Percentiles rank a stretch among this genome's conserved stretches.
These are phyloP conservation scores for Cyberlindnera maclurae DNA, from an alignment of 805 yeast genomes.

Conservation along the genomic window DNA sequence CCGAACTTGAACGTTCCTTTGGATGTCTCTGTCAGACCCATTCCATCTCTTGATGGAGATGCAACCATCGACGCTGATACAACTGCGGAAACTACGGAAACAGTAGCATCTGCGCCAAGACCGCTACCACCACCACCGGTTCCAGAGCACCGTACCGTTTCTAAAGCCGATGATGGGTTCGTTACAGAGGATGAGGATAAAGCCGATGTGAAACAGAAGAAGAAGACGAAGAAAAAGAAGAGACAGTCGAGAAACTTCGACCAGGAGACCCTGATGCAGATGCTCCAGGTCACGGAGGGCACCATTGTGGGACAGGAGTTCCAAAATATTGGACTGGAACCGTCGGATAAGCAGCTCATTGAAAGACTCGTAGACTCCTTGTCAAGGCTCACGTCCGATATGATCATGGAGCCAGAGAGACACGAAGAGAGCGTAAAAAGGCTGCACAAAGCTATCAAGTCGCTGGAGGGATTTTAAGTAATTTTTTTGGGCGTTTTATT, in stretches of 20 bases:
- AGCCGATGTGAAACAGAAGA: slow-evolving; percentile 1
- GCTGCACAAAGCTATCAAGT: slow-evolving; percentile 73
- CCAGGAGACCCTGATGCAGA: slow-evolving; percentile 29
- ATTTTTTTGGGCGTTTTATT: not conserved
- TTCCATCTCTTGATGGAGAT: too few relatives aligned
- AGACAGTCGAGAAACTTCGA: slow-evolving; percentile 15
- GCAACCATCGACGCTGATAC: too few relatives aligned
- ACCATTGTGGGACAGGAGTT: slow-evolving; percentile 51
- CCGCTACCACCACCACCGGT: slow-evolving; percentile 25
- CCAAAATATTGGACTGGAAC: slow-evolving; percentile 62
- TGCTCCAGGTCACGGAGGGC: slow-evolving; percentile 34
- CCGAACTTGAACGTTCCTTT: slow-evolving; percentile 1
- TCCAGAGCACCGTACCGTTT: slow-evolving; percentile 14
- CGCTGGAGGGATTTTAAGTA: slow-evolving; percentile 77
- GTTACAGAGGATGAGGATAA: slow-evolving; percentile 22
- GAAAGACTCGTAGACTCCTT: slow-evolving; percentile 84
- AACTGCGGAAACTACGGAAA: too few relatives aligned
- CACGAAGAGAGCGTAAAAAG: slow-evolving; percentile 75
- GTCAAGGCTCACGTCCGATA: slow-evolving; percentile 81
- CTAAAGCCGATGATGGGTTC: slow-evolving; percentile 19
- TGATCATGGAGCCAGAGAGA: slow-evolving; percentile 78
- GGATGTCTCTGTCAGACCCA: too few relatives aligned
- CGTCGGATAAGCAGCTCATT: slow-evolving; percentile 67
- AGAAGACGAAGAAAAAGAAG: slow-evolving; percentile 5
- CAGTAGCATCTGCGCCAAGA: slow-evolving; percentile 7